Conservation (phyloP, 257 asterid genomes). For the Petunia secreta region DNA sequence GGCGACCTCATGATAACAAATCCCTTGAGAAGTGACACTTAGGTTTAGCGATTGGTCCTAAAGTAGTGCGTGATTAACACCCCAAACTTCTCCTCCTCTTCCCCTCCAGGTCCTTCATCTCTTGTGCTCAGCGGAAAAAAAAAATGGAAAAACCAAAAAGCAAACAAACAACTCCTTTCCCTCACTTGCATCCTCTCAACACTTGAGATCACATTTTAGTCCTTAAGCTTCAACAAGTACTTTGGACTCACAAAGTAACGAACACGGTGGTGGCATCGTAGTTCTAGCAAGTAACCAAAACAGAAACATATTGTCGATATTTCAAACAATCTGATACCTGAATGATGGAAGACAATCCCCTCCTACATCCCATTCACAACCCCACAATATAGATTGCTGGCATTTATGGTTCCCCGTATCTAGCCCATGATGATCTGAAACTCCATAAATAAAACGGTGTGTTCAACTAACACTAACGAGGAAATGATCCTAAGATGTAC, state of each 20-base stretch:
- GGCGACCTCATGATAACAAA: conserved; percentile 8
- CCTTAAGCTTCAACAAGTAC: conserved; percentile 3
- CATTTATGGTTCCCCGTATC: neutral
- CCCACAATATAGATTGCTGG: neutral
- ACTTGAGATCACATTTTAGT: neutral
- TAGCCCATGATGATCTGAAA: neutral
- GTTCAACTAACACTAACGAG: conserved; percentile 13
- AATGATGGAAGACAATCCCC: neutral
- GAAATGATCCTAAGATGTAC: neutral
- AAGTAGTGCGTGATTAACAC: neutral
- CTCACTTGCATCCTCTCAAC: neutral
- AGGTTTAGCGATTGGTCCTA: conserved; percentile 5
- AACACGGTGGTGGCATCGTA: conserved; percentile 1
- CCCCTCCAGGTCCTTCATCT: conserved; percentile 6
- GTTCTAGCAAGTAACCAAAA: conserved; percentile 1
- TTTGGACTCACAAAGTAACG: neutral
- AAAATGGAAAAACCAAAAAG: conserved; percentile 2
- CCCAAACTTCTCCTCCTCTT: neutral
- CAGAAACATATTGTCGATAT: neutral
- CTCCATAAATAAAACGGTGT: neutral
- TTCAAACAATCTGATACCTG: conserved; percentile 1
- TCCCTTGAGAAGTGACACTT: neutral
- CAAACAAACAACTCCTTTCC: neutral
- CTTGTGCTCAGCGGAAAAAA: conserved; percentile 7
- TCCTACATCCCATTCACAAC: neutral